Conservation (phyloP, 2,329 filamentous ascomycete species). For the Paraconiothyrium brasiliense region DNA sequence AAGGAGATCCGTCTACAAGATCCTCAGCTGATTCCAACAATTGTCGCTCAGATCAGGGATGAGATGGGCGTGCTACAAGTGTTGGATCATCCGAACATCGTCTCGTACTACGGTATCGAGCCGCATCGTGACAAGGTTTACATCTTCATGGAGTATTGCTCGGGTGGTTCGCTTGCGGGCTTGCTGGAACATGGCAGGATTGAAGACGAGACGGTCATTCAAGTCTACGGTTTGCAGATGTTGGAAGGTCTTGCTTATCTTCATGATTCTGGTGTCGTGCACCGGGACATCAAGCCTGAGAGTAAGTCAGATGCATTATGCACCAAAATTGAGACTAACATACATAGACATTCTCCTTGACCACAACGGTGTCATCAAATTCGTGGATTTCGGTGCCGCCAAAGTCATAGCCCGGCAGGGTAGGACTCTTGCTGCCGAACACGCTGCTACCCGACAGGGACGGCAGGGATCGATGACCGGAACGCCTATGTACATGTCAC, state of each 20-base stretch:
- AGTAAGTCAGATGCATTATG: conserved; percentile 66
- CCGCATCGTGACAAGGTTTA: conserved; percentile 99
- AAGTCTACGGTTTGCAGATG: conserved; percentile 94
- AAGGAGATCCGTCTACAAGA: conserved; percentile 98
- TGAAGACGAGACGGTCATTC: conserved; percentile 96
- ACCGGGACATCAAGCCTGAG: conserved; percentile 98
- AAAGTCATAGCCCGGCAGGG: conserved; percentile 96
- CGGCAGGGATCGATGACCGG: conserved; percentile 92
- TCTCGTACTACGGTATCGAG: conserved; percentile 97
- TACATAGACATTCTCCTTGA: conserved; percentile 86
- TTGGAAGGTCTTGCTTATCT: conserved; percentile 93
- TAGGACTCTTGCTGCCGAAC: conserved; percentile 78
- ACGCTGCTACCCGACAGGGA: conserved; percentile 59
- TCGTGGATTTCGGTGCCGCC: conserved; percentile 96
- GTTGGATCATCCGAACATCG: conserved; percentile 95
- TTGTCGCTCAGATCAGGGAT: conserved; percentile 92
- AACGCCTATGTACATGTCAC: conserved; percentile 99
- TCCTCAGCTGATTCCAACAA: conserved; percentile 92
- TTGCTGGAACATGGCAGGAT: conserved; percentile 95
- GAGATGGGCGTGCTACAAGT: conserved; percentile 98
- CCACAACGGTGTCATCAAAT: conserved; percentile 98
- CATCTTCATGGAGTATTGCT: conserved; percentile 99
- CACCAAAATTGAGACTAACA: conserved; percentile 28
- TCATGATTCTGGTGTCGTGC: conserved; percentile 89
- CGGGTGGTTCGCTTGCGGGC: conserved; percentile 88